Percentiles rank a stretch among this genome's conserved stretches.
Conservation (phyloP, 176 grass and related monocot genomes). For the Areca catechu region DNA sequence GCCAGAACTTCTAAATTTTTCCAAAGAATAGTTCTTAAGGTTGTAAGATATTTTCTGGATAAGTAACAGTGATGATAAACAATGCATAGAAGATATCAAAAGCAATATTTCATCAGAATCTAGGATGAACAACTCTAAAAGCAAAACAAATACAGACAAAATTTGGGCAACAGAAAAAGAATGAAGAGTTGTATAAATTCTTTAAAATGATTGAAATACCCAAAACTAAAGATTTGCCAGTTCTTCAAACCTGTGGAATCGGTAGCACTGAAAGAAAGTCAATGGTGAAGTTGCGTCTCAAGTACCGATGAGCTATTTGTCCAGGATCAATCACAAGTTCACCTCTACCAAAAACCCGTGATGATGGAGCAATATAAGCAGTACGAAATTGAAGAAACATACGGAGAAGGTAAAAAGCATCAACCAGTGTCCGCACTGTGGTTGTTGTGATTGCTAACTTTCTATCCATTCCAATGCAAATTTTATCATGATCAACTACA, state of each 20-base stretch:
- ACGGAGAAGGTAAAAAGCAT: slow-evolving; percentile 57
- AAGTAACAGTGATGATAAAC: too few species aligned
- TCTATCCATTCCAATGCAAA: slow-evolving; percentile 61
- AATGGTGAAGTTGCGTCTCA: slow-evolving; percentile 59
- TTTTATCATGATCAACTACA: slow-evolving; percentile 21
- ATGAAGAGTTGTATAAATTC: too few species aligned
- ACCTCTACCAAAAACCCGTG: slow-evolving; percentile 68
- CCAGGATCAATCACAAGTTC: slow-evolving; percentile 77
- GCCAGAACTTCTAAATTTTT: too few species aligned
- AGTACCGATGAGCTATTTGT: slow-evolving; percentile 53
- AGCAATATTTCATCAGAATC: too few species aligned
- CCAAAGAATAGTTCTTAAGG: too few species aligned
- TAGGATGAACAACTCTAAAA: too few species aligned
- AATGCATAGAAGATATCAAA: too few species aligned
- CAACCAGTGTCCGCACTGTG: slow-evolving; percentile 61
- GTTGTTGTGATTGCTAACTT: slow-evolving; percentile 59
- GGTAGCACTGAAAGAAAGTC: slow-evolving; percentile 77
- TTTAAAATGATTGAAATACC: too few species aligned
- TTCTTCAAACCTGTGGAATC: slow-evolving; percentile 61
- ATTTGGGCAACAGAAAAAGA: too few species aligned
- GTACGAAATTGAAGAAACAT: slow-evolving; percentile 76
- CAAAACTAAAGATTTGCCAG: background rate
- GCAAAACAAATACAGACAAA: too few species aligned
- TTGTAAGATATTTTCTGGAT: too few species aligned
- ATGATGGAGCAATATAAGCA: slow-evolving; percentile 68